Percentiles rank a stretch among this genome's conserved stretches.
phyloP scores from a whole-genome alignment of 2,329 filamentous ascomycete species.

The Pleomassaria siparia region DNA sequence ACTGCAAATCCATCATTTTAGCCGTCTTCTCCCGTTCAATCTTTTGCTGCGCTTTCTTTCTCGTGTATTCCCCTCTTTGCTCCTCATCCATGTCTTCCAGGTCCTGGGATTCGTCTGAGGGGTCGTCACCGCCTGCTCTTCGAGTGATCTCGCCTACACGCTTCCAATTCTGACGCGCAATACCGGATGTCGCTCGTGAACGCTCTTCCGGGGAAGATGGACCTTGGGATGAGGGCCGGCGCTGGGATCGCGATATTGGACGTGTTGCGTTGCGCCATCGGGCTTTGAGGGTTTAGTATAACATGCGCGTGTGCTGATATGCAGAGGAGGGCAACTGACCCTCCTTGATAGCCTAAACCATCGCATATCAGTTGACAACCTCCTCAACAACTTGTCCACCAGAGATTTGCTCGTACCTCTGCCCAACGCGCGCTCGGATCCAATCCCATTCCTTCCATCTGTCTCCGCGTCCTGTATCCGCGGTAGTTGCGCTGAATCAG shows the following conservation, averaged over 20 bases:
- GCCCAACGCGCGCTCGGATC: conserved; percentile 72
- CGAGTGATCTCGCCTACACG: conserved; percentile 70
- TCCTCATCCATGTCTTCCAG: conserved; percentile 42
- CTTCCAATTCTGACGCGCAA: conserved; percentile 72
- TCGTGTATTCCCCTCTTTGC: conserved; percentile 34
- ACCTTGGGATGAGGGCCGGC: conserved; percentile 19
- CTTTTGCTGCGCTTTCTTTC: conserved; percentile 53
- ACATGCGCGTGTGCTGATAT: conserved; percentile 7
- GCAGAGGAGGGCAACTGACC: conserved; percentile 30
- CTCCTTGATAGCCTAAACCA: conserved; percentile 57
- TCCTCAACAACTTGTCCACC: too few species aligned
- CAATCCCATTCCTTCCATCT: conserved; percentile 68
- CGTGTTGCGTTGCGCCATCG: conserved; percentile 56
- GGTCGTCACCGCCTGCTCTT: conserved; percentile 70
- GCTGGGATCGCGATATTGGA: conserved; percentile 45
- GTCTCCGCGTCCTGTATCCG: conserved; percentile 71
- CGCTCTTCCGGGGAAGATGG: conserved; percentile 25
- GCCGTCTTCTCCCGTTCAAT: conserved; percentile 64
- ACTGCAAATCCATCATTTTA: conserved; percentile 81
- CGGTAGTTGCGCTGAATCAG: conserved; percentile 66
- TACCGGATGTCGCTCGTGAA: conserved; percentile 33
- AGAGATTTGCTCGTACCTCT: conserved; percentile 56
- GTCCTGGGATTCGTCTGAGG: conserved; percentile 51
- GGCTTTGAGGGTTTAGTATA: conserved; percentile 44
- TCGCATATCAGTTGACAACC: too few species aligned